Conservation (phyloP, 306 rosid species). For the Acacia acuminata region DNA sequence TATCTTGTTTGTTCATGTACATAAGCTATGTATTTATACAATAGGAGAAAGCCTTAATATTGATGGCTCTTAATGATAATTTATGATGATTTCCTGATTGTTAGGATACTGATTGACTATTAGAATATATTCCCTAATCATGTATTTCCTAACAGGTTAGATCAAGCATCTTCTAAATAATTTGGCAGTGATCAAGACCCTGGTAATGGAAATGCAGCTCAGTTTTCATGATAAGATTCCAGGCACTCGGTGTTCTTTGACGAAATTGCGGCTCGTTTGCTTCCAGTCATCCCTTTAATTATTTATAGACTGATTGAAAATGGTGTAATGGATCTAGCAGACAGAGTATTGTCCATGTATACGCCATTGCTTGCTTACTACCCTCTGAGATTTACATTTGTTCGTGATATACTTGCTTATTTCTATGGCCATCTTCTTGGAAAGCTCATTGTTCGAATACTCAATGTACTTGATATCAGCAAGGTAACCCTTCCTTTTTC, state of each 20-base stretch:
- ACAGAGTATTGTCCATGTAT: constrained; percentile 68
- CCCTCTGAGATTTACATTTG: constrained; percentile 92
- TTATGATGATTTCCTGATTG: too few species aligned
- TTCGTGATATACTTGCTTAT: constrained; percentile 96
- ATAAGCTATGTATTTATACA: too few species aligned
- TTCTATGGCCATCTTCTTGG: constrained; percentile 90
- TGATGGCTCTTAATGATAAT: too few species aligned
- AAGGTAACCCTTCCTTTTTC: constrained; percentile 60
- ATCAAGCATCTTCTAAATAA: constrained; percentile 17
- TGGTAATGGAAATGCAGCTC: neutral
- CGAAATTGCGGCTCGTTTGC: constrained; percentile 89
- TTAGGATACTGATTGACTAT: too few species aligned
- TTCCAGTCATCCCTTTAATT: constrained; percentile 93
- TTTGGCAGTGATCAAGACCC: neutral
- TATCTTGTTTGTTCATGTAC: too few species aligned
- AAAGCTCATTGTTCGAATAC: constrained; percentile 81
- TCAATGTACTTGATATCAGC: constrained; percentile 72
- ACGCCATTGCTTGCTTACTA: constrained; percentile 69
- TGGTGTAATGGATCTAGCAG: constrained; percentile 85
- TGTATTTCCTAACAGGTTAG: too few species aligned
- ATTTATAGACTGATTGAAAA: constrained; percentile 91
- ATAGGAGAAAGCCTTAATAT: too few species aligned
- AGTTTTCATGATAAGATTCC: constrained; percentile 30
- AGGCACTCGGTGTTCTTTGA: constrained; percentile 94
- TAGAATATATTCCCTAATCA: too few species aligned